Evolutionary conservation across 83 land plant genomes (phyloP), one percentile per base, ranked within the genome.

Genomic region (Diphasiastrum complanatum): DNA sequence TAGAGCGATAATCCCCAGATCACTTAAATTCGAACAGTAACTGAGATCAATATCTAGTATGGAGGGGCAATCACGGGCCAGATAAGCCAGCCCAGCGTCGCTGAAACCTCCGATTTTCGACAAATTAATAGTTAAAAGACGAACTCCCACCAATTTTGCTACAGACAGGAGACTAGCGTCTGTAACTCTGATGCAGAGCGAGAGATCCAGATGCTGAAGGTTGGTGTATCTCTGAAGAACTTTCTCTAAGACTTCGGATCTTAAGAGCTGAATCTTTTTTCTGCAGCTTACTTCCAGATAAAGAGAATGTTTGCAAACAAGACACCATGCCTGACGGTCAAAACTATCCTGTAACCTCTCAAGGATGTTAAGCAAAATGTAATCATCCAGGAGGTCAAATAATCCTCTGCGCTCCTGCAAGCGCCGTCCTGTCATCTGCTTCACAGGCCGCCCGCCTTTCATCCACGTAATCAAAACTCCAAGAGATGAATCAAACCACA

Each of bases 31-130:
- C 3, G 47, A 36, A 32, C 73, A 87, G 23, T 80, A 75, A 19
- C 86, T 80, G 18, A 87, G 43, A 55, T 91, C 82, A 22, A 91
- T 50, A 31, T 81, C 86, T 47, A 64, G 76, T 68, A 91, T 48
- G 47, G 65, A 50, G 58, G 1, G 37, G 51, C 89, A 87, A 2
- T 22, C 64, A 30, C 30, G 14, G 8, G 52, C 78, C 63, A 91
- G 47, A 14, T 45, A 45, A 55, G 26, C 19, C 47, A 91, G 23
- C 24, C 97, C 97, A 8, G 34, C 60, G 30, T 45, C 51, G 10
- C 78, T 63, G 61, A 84, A 82, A 18, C 61, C 49, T 59, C 71
- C 53, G 25, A 78, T 67, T 1, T 66, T 32, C 10, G 81, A 80
- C 45, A 91, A 75, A 57, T 79, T 77, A 56, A 91, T 46, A 28